Base-by-base conservation (phyloP, 2,329 filamentous ascomycete species). In the Nemania sp. region DNA sequence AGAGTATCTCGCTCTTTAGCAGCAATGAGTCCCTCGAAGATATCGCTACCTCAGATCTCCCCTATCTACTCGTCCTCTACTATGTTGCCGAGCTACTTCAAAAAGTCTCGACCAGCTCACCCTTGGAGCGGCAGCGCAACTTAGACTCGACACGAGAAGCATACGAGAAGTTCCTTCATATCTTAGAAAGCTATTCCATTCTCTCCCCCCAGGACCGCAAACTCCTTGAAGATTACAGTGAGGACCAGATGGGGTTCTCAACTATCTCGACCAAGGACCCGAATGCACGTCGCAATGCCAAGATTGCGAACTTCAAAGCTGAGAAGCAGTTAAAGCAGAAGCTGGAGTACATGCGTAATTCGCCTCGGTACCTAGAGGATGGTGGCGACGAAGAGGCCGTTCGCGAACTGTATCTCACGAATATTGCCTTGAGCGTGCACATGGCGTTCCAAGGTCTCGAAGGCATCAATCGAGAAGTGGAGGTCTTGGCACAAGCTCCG, bases 11-110 rank as follows among this genome's bases (percentile, higher is more conserved):
- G 0, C 78, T 99, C 48, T 97, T 97, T 80, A 96, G 91, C 63
- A 80, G 86, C 30, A 99, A 99, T 72, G 94, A 99, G 72, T 81
- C 83, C 1, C 73, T 93, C 33, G 94, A 99, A 57, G 94, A 99
- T 73, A 76, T 97, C 26, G 78, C 89, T 12, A 95, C 93, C 1
- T 80, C 81, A n/a, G 87, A 96, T 66, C 75, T 99, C 26, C 90
- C 91, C 74, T 96, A 93, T 70, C 80, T 99, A 57, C 80, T 91
- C 19, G 82, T 92, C 57, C 81, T 88, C 71, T 91, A 86, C 71
- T 83, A 87, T 66, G 77, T 94, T 48, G 93, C 91, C 28, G 91
- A 96, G 67, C 80, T 97, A 11, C 76, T 88, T 31, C 84, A 90
- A 65, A 86, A 83, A 61, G 78, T 87, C 55, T 84, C 82, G 54